These are phyloP conservation scores for Fusarium cicatricum DNA, from an alignment of 2,329 filamentous ascomycete genomes.

Conservation along the genomic window DNA sequence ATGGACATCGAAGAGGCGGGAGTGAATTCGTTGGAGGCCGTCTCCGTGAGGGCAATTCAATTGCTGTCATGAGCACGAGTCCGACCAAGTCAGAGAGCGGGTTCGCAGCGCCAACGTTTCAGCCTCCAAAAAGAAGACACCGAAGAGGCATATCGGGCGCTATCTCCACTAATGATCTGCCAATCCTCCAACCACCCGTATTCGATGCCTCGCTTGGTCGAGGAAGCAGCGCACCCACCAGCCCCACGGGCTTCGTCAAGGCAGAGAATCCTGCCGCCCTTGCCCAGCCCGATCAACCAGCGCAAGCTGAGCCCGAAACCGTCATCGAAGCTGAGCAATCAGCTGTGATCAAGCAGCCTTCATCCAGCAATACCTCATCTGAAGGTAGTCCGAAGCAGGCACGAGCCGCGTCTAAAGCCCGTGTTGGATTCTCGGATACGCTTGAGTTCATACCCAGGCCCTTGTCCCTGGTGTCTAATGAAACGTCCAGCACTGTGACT, in stretches of 20 bases:
- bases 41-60: conserved; percentile 63
- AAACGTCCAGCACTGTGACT: conserved; percentile 81
- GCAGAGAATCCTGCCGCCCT: conserved; percentile 37
- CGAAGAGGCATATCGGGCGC: conserved; percentile 76
- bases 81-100: conserved; percentile 71
- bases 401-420: conserved; percentile 59
- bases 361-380: conserved; percentile 1
- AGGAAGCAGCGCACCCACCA: conserved; percentile 71
- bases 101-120: conserved; percentile 64
- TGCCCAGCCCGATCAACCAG: conserved; percentile 9
- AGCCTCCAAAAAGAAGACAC: conserved; percentile 70
- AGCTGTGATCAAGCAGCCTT: conserved; percentile 10
- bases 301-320: conserved; percentile 8
- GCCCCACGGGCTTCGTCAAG: conserved; percentile 59
- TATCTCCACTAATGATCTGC: conserved; percentile 84
- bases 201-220: conserved; percentile 60
- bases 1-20: conserved; percentile 80
- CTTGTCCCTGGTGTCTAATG: conserved; percentile 83
- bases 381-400: conserved; percentile 37
- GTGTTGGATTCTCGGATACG: conserved; percentile 85
- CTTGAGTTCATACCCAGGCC: conserved; percentile 86
- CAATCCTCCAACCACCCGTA: conserved; percentile 67
- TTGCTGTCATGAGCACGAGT: conserved; percentile 72
- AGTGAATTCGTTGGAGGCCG: conserved; percentile 89
- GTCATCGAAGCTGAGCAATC: background rate